Evolutionary conservation across 495 filamentous ascomycete species (phyloP), one percentile per base, ranked within the genome.

Genomic region (Penicillium salamii): DNA sequence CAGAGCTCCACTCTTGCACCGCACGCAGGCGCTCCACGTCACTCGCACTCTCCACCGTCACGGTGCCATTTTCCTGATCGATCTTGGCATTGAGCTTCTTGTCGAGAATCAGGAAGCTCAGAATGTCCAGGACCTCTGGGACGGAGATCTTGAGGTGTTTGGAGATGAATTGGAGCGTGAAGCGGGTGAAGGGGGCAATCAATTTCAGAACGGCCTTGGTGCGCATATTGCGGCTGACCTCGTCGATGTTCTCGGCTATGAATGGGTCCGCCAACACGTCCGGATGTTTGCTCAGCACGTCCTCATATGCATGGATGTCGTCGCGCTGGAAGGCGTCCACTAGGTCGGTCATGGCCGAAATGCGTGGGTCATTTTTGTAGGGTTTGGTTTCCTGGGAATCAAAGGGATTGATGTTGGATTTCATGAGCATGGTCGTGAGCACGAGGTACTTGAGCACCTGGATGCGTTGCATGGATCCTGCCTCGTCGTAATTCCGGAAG

Each of bases 311-410:
- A 60, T 90, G 86, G 56, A 97, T 95, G 62, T 98, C 95, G 62
- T 97, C 91, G 19, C 87, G 82, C 67, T 98, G 93, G 70, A 95
- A 98, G 1, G 93, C 91, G 59, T 97, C 90, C 3, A 98, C 93
- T 2, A 98, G 78, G 50, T 96, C 88, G 1, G 92, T 97, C 93
- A 98, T 98, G 51, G 90, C 90, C 6, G 89, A 85, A 58, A 98
- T 97, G 32, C 91, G 87, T 12, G 89, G 88, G 65, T 98, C 92
- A 55, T 87, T 92, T 68, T 89, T 91, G 77, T 98, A 98, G 0
- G 93, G 92, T 70, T 98, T 97, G n/a, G 91, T 97, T 71, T 98
- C 95, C 69, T 96, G 93, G 24, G 91, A 96, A 67, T 98, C 91
- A 69, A 98, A 98, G 0, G 93, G 95, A 65, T 97, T 97, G 82